Evolutionary conservation across 305 asterid species (phyloP).

Genomic region (Coffea humblotiana): DNA sequence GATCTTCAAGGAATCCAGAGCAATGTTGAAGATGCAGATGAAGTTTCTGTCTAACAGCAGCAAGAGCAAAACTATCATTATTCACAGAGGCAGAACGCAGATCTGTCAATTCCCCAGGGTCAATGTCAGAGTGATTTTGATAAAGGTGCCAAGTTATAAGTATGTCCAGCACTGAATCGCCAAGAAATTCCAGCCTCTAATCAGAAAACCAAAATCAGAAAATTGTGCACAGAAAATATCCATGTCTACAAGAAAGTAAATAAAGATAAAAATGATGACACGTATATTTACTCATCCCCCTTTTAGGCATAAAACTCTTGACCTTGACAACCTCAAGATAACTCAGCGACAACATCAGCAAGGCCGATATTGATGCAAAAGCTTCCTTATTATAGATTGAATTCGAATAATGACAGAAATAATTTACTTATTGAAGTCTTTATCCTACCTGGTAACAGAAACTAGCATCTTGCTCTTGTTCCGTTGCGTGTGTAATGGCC

Average conservation of each 20-base stretch:
- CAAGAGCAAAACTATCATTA: slow-evolving; percentile 82
- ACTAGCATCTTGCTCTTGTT: slow-evolving; percentile 41
- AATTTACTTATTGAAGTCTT: not conserved
- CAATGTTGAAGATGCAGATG: slow-evolving; percentile 72
- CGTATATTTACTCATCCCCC: not conserved
- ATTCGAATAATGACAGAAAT: not conserved
- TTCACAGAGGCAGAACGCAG: slow-evolving; percentile 91
- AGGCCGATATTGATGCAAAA: not conserved
- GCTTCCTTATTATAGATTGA: not conserved
- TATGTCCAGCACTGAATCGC: slow-evolving; percentile 89
- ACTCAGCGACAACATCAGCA: not conserved
- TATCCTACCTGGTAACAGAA: slow-evolving; percentile 62
- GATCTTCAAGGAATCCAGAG: slow-evolving; percentile 49
- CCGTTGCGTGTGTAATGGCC: slow-evolving; percentile 78
- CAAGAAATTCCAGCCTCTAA: slow-evolving; percentile 98
- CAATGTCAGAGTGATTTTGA: slow-evolving; percentile 63
- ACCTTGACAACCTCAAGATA: not conserved
- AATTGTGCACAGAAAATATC: not conserved
- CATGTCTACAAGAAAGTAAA: not conserved
- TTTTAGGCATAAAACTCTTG: not conserved
- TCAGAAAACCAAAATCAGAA: slow-evolving; percentile 23
- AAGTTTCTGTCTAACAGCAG: slow-evolving; percentile 65
- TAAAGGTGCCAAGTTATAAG: slow-evolving; percentile 78
- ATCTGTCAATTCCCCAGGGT: slow-evolving; percentile 94
- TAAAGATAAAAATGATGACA: not conserved